Percentiles rank a stretch among this genome's conserved stretches.
Conservation (phyloP, 805 yeast species). For the Spathaspora gorwiae region DNA sequence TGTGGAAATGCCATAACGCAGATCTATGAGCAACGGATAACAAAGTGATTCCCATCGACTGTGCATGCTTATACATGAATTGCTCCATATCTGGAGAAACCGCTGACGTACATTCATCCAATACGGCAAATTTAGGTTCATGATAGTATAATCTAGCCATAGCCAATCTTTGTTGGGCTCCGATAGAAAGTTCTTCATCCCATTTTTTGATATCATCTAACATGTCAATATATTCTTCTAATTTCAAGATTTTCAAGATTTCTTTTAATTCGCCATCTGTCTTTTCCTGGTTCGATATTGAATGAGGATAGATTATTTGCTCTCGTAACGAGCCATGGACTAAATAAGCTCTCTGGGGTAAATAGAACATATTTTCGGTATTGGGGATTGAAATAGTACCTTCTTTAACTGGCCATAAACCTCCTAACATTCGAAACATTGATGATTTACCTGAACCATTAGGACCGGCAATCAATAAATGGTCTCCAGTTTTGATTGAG, state of each 20-base stretch:
- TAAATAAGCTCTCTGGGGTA: conserved; percentile 90
- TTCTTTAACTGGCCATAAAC: conserved; percentile 79
- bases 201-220: conserved; percentile 72
- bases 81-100: conserved; percentile 89
- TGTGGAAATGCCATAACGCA: conserved; percentile 89
- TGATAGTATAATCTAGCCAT: conserved; percentile 91
- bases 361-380: conserved; percentile 67
- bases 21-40: conserved; percentile 91
- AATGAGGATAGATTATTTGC: conserved; percentile 85
- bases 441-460: conserved; percentile 97
- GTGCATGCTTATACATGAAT: conserved; percentile 81
- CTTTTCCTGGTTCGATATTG: conserved; percentile 44
- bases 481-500: conserved; percentile 74
- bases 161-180: conserved; percentile 90
- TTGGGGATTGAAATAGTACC: conserved; percentile 62
- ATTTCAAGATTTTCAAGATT: conserved; percentile 52
- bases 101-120: conserved; percentile 94
- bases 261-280: conserved; percentile 48
- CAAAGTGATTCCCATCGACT: conserved; percentile 70
- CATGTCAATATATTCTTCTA: conserved; percentile 56
- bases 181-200: conserved; percentile 84
- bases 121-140: conserved; percentile 86
- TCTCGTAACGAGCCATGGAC: conserved; percentile 77
- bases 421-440: conserved; percentile 83
- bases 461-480: conserved; percentile 87